Conservation (phyloP, 1,284 basidiomycete genomes). For the Moesziomyces sp. region DNA sequence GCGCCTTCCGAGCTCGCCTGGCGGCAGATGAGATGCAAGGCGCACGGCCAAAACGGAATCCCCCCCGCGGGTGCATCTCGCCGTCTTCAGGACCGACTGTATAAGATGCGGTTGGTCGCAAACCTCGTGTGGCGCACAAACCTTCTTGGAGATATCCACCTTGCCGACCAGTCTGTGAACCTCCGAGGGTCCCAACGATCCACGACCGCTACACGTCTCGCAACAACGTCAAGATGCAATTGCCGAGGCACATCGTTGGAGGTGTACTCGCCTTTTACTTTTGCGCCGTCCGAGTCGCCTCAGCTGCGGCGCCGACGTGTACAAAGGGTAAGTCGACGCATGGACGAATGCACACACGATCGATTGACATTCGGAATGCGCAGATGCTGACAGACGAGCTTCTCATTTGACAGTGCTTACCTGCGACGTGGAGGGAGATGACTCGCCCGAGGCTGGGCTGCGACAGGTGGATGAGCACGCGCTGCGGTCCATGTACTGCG, state of each 20-base stretch:
- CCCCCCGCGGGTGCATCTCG: neutral
- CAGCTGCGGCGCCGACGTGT: neutral
- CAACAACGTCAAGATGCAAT: neutral
- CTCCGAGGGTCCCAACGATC: no score
- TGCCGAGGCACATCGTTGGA: neutral
- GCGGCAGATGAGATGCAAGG: slow-evolving; percentile 2
- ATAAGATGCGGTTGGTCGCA: slow-evolving; percentile 4
- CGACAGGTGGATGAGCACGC: slow-evolving; percentile 33
- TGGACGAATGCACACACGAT: no score
- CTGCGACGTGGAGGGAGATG: slow-evolving; percentile 19
- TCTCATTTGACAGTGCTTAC: slow-evolving; percentile 4
- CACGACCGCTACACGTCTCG: neutral
- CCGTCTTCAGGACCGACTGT: neutral
- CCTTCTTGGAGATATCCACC: no score
- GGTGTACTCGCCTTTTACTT: neutral
- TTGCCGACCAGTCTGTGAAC: no score
- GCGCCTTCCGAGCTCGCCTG: slow-evolving; percentile 4
- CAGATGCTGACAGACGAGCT: neutral
- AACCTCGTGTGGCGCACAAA: neutral
- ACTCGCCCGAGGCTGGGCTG: slow-evolving; percentile 33
- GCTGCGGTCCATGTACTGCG: slow-evolving; percentile 22
- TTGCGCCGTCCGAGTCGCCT: neutral
- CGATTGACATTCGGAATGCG: neutral
- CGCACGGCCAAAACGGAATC: neutral
- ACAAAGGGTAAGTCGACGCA: neutral